phyloP scores from a whole-genome alignment of 1,139 yeast species.

The Neolecta irregularis region DNA sequence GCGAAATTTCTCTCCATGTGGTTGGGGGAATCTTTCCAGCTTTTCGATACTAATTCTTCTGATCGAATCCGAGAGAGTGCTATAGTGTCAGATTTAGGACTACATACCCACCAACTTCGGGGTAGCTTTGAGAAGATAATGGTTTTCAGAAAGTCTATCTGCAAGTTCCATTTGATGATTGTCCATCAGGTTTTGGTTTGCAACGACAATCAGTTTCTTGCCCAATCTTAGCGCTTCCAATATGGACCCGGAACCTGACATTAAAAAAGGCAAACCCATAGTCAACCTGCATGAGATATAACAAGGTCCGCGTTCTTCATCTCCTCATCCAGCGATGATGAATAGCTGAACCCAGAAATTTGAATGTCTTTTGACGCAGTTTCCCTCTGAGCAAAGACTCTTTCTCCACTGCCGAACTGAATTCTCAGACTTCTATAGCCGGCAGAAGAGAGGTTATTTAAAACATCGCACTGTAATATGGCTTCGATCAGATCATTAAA shows the following conservation, averaged over 20 bases:
- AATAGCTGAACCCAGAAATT: constrained; percentile 23
- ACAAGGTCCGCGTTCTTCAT: constrained; percentile 39
- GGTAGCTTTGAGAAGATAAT: constrained; percentile 21
- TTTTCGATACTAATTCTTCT: no score
- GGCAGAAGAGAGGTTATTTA: constrained; percentile 23
- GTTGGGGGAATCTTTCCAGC: no score
- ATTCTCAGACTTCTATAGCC: constrained; percentile 34
- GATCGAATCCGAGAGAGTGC: no score
- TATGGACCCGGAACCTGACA: constrained; percentile 65
- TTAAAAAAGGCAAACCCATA: neutral
- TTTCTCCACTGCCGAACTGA: constrained; percentile 52
- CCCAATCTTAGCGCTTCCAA: constrained; percentile 46
- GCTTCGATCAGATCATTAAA: constrained; percentile 39
- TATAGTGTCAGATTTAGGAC: no score
- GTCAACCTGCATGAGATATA: constrained; percentile 62
- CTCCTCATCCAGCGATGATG: constrained; percentile 31
- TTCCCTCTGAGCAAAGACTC: constrained; percentile 18
- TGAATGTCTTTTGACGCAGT: constrained; percentile 7
- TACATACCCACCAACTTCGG: no score
- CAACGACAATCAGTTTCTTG: constrained; percentile 44
- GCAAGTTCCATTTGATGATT: constrained; percentile 82
- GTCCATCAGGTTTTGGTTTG: constrained; percentile 62
- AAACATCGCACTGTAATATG: constrained; percentile 27
- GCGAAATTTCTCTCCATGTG: no score
- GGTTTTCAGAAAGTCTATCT: constrained; percentile 31